Evolutionary conservation across 768 basidiomycete genomes (phyloP).

Genomic region (Panellus pusillus): DNA sequence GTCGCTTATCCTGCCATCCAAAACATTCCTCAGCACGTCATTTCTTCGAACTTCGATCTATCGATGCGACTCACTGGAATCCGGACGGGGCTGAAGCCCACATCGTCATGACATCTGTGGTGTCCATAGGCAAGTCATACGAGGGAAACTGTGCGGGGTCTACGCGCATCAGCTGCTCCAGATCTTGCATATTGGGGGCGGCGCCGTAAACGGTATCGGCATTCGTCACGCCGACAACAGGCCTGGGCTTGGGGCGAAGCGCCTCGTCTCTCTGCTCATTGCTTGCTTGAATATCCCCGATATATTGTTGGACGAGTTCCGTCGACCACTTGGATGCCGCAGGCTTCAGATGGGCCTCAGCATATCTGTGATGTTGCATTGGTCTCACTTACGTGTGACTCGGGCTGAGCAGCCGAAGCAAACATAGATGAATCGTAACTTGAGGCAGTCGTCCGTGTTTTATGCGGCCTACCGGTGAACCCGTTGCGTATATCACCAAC

Average conservation of each 20-base stretch:
- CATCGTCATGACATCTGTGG: slow-evolving; percentile 58
- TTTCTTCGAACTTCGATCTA: no score
- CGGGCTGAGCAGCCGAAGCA: neutral
- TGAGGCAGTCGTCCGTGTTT: slow-evolving; percentile 2
- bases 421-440: slow-evolving; percentile 18
- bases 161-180: slow-evolving; percentile 26
- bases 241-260: neutral
- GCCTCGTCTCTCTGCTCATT: neutral
- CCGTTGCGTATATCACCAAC: slow-evolving; percentile 12
- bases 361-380: neutral
- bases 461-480: neutral
- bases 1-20: slow-evolving; percentile 37
- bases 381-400: slow-evolving; percentile 1
- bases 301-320: neutral
- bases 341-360: slow-evolving; percentile 9
- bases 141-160: slow-evolving; percentile 23
- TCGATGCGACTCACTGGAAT: slow-evolving; percentile 50
- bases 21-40: no score
- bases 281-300: slow-evolving; percentile 6
- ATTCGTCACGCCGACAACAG: neutral
- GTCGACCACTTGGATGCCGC: neutral
- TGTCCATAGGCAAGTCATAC: slow-evolving; percentile 21
- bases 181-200: neutral
- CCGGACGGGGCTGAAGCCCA: slow-evolving; percentile 62
- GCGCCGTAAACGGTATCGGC: neutral